Base-by-base conservation (phyloP, 2,329 filamentous ascomycete species). In the Westerdykella aurantiaca region DNA sequence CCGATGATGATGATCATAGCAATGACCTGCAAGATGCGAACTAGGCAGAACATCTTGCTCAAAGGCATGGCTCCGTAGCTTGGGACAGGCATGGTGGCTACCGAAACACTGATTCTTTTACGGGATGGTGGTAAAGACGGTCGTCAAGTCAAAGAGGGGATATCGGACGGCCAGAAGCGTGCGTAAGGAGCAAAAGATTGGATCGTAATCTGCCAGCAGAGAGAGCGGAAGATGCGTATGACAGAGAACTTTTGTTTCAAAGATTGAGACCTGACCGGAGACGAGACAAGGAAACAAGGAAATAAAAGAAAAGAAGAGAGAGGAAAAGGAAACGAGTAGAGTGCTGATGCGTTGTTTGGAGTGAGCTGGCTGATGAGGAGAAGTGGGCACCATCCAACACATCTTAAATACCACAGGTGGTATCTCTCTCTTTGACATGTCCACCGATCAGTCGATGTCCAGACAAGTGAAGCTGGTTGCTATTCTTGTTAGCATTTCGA, bases 1-100 rank as follows among this genome's bases (percentile, higher is more conserved):
- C 88, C 88, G 52, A 95, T 84, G 53, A 93, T 81, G 46, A 82
- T 74, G 45, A 93, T 74, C 61, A 95, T 83, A 21, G 80, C 80
- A 50, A 85, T 69, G 47, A 80, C 76, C 64, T 94, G 83, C 53
- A 90, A 75, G 45, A 77, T 75, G 38, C 90, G 83, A 53, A 85
- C 79, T 53, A 81, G 72, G 46, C 86, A 81, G 72, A 94, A 95
- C 55, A 85, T 85, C 56, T 84, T 81, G 66, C 86, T 88, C 53
- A 93, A 72, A 40, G 72, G 72, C 46, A 69, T 68, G 64, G 85
- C 84, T 57, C 86, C 84, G 66, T 82, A 83, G 72, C 68, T 76
- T 68, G 66, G 80, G 71, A 75, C 62, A 64, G 72, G 68, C 75
- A 78, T 78, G 6, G 55, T 74, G 60, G 42, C 44, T 70, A 56